These are phyloP conservation scores for Schizochytrium sp. DNA, from an alignment of 108 stramenopile species.

Conservation along the genomic window DNA sequence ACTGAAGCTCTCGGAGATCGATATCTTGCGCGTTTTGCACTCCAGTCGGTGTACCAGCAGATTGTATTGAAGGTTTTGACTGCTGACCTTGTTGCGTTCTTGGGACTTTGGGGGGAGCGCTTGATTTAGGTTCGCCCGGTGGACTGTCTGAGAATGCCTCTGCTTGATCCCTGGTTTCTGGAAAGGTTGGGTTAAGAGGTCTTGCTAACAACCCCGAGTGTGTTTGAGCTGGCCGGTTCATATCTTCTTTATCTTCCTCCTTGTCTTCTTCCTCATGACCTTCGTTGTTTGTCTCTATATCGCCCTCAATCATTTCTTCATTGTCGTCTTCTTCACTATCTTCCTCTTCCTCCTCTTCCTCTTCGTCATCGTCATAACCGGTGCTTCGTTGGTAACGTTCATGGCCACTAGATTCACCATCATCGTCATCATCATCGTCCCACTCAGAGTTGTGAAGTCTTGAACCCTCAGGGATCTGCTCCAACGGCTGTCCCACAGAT, in stretches of 20 bases:
- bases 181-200: background rate
- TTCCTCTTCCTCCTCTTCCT: slow-evolving; percentile 15
- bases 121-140: background rate
- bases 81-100: background rate
- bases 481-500: background rate
- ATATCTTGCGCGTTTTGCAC: background rate
- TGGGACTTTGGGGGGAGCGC: background rate
- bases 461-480: background rate
- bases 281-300: background rate
- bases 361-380: background rate
- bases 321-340: background rate
- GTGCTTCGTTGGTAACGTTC: background rate
- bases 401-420: background rate
- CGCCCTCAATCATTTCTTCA: background rate
- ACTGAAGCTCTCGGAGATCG: background rate
- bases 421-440: slow-evolving; percentile 31
- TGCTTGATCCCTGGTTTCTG: background rate
- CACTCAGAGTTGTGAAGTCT: background rate
- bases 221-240: background rate
- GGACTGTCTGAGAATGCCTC: background rate
- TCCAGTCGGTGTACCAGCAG: slow-evolving; percentile 1
- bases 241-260: background rate
- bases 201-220: background rate
- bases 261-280: background rate
- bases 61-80: background rate